phyloP scores from a whole-genome alignment of 768 basidiomycete species.

The Suillus bovinus region DNA sequence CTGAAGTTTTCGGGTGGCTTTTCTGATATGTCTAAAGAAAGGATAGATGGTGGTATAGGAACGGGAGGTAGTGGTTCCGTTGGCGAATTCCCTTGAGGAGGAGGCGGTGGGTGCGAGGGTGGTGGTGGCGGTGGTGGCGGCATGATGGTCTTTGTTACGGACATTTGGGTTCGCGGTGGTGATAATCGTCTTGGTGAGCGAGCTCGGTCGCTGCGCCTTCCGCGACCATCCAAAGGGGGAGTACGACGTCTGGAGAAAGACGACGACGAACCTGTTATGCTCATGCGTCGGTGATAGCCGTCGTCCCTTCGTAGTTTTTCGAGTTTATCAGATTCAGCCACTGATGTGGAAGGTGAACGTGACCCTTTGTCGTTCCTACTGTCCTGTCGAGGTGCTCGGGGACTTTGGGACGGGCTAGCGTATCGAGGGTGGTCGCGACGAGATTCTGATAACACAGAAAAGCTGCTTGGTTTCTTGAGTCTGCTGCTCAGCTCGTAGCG shows the following conservation, averaged over 20 bases:
- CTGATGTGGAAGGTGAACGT: slow-evolving; percentile 27
- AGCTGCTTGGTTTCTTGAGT: slow-evolving; percentile 15
- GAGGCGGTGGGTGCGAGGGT: slow-evolving; percentile 20
- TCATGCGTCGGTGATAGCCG: slow-evolving; percentile 5
- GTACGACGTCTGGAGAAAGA: slow-evolving; percentile 6
- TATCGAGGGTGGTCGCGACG: slow-evolving; percentile 15
- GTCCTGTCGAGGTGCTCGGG: slow-evolving; percentile 15
- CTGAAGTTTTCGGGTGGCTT: neutral
- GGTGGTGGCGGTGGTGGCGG: slow-evolving; percentile 17
- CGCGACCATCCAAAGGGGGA: slow-evolving; percentile 13
- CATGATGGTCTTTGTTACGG: neutral
- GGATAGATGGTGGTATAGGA: slow-evolving; percentile 17
- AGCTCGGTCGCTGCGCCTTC: slow-evolving; percentile 12
- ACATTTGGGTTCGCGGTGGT: slow-evolving; percentile 1
- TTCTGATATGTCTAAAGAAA: neutral
- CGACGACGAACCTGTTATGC: neutral
- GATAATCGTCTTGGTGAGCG: slow-evolving; percentile 9
- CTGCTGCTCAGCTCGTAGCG: slow-evolving; percentile 18
- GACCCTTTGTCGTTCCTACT: slow-evolving; percentile 11
- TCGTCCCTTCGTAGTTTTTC: slow-evolving; percentile 25
- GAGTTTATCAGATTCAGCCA: slow-evolving; percentile 25
- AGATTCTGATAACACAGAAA: neutral
- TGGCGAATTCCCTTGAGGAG: slow-evolving; percentile 12
- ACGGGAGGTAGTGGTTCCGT: slow-evolving; percentile 21
- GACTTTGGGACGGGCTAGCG: neutral